phyloP scores from a whole-genome alignment of 2,329 filamentous ascomycete genomes.

The Sporothrix brunneoviolacea region DNA sequence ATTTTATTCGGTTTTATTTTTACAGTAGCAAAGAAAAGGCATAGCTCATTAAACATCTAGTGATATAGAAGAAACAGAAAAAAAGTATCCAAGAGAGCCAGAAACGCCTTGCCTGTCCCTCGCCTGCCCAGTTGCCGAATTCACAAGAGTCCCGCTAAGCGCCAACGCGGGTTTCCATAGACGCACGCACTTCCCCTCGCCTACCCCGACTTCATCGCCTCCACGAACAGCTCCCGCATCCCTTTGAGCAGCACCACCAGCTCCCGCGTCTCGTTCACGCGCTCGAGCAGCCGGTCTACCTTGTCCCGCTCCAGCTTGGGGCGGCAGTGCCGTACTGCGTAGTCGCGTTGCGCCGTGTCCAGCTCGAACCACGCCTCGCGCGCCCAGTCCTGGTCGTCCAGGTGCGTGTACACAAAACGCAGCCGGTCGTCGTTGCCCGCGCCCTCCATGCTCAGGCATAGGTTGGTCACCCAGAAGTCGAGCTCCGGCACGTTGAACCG shows the following conservation, averaged over 20 bases:
- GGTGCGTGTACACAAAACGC: conserved; percentile 82
- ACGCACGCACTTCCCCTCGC: background rate
- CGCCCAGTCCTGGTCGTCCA: conserved; percentile 83
- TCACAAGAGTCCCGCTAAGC: no score
- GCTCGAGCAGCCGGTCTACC: conserved; percentile 68
- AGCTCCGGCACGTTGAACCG: conserved; percentile 89
- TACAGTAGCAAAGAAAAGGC: background rate
- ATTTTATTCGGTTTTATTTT: no score
- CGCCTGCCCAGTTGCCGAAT: no score
- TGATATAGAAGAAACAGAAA: background rate
- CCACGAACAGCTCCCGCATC: conserved; percentile 73
- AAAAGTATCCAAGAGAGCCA: conserved; percentile 4
- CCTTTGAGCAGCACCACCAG: conserved; percentile 67
- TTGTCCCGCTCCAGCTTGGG: conserved; percentile 77
- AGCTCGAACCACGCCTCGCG: conserved; percentile 92
- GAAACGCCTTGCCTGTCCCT: background rate
- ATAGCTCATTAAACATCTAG: background rate
- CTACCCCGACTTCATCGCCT: conserved; percentile 49
- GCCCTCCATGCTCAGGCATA: conserved; percentile 85
- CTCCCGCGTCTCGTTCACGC: conserved; percentile 74
- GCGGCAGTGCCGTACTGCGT: conserved; percentile 72
- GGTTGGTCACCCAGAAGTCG: conserved; percentile 89
- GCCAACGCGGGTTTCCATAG: no score
- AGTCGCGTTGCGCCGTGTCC: conserved; percentile 72
- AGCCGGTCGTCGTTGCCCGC: conserved; percentile 76